Conservation (phyloP, 371 early-diverging fungal genomes). For the Lichtheimia ramosa region DNA sequence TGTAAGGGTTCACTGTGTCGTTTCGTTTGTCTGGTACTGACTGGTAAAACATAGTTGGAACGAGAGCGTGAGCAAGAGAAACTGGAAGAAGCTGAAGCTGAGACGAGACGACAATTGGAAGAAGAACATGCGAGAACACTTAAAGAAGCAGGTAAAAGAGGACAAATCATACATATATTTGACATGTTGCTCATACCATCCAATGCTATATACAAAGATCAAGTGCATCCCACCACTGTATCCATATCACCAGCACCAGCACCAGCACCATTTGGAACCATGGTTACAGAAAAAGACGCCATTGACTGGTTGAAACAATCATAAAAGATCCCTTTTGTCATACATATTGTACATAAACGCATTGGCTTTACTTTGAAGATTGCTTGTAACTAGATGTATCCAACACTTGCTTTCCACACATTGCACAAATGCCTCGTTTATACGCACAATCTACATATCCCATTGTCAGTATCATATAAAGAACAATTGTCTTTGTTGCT, state of each 20-base stretch:
- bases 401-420: constrained; percentile 75
- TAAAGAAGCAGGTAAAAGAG: not conserved
- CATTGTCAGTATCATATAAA: not conserved
- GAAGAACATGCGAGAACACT: constrained; percentile 9
- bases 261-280: constrained; percentile 6
- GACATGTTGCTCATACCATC: not conserved
- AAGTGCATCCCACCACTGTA: not conserved
- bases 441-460: constrained; percentile 57
- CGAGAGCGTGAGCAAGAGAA: constrained; percentile 54
- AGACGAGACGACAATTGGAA: constrained; percentile 25
- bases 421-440: constrained; percentile 77
- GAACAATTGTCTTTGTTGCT: not conserved
- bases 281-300: constrained; percentile 39
- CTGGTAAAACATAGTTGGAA: constrained; percentile 31
- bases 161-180: not conserved
- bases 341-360: not conserved
- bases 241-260: not conserved
- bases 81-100: constrained; percentile 35
- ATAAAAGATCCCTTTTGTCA: not conserved
- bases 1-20: constrained; percentile 9
- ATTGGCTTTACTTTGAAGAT: constrained; percentile 43
- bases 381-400: constrained; percentile 68
- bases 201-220: not conserved
- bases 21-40: not conserved
- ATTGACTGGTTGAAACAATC: constrained; percentile 30